A percentile compares a stretch with the other conserved stretches of the same genome.
Evolutionary conservation across 768 basidiomycete genomes (phyloP).

Genomic region (Trametes elegans): DNA sequence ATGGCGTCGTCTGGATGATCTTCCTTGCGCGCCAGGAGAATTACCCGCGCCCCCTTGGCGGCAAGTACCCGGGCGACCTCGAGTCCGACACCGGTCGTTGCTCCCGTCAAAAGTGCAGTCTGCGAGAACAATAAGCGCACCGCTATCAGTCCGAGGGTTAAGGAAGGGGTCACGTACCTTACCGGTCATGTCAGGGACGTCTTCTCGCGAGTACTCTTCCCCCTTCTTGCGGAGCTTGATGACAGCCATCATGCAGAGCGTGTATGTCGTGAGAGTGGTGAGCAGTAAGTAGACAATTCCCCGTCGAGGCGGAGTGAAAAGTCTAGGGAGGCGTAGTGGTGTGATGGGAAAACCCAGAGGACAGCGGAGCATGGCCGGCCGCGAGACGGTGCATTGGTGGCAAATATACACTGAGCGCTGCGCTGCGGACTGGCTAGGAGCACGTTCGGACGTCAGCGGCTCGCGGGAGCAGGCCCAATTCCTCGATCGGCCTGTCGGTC

Average conservation of each 20-base stretch:
- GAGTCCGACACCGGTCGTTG: slow-evolving; percentile 30
- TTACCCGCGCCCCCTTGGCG: slow-evolving; percentile 28
- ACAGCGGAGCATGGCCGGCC: too few species aligned
- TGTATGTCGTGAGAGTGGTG: neutral
- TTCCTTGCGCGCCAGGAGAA: slow-evolving; percentile 25
- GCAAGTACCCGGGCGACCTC: slow-evolving; percentile 32
- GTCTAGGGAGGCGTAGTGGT: too few species aligned
- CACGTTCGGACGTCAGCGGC: neutral
- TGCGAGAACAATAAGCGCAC: neutral
- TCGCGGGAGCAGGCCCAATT: neutral
- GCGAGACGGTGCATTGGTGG: neutral
- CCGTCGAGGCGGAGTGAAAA: too few species aligned
- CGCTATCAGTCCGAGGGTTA: neutral
- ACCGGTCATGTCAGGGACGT: slow-evolving; percentile 5
- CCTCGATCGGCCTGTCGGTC: neutral
- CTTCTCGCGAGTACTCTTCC: neutral
- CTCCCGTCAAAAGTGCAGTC: slow-evolving; percentile 34
- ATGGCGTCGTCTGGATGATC: slow-evolving; percentile 29
- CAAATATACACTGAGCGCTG: neutral
- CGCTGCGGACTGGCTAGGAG: too few species aligned
- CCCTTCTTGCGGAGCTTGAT: too few species aligned
- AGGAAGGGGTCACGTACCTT: neutral
- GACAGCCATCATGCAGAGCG: neutral
- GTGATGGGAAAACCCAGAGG: too few species aligned
- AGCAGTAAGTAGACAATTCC: too few species aligned